Conservation (phyloP, 2,329 filamentous ascomycete genomes). For the Stylonectria norvegica region DNA sequence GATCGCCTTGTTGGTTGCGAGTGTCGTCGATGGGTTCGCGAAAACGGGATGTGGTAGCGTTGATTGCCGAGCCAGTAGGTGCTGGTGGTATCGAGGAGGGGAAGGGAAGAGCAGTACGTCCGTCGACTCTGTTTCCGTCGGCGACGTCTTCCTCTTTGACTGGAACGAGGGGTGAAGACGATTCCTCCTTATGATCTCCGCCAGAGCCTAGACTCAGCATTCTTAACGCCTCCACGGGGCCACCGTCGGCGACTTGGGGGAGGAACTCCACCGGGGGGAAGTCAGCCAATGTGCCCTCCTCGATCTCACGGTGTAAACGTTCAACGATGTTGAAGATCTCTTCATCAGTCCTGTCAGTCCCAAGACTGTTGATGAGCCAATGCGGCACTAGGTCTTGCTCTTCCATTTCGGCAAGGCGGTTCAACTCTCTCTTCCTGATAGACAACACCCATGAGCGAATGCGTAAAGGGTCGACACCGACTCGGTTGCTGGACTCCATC, state of each 20-base stretch:
- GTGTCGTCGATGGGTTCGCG: no score
- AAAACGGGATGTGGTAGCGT: no score
- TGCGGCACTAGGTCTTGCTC: conserved; percentile 22
- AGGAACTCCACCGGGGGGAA: conserved; percentile 60
- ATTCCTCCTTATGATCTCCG: conserved; percentile 16
- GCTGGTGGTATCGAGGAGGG: no score
- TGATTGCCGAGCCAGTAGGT: conserved; percentile 13
- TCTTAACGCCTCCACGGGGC: conserved; percentile 15
- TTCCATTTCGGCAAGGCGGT: conserved; percentile 43
- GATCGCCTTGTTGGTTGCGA: no score
- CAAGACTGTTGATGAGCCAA: conserved; percentile 48
- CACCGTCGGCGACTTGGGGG: conserved; percentile 47
- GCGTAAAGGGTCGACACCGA: conserved; percentile 29
- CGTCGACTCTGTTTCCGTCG: conserved; percentile 13
- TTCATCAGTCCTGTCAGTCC: conserved; percentile 45
- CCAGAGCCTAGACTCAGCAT: no score
- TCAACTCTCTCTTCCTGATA: conserved; percentile 62
- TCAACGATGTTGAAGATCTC: conserved; percentile 47
- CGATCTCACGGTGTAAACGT: conserved; percentile 44
- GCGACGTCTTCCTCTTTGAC: conserved; percentile 22
- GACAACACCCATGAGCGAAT: conserved; percentile 56
- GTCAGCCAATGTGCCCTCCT: conserved; percentile 38
- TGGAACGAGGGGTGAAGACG: conserved; percentile 23
- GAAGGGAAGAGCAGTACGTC: no score
- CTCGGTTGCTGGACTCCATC: conserved; percentile 36